Evolutionary conservation across 1,139 yeast species (phyloP), one percentile per base, ranked within the genome.

Genomic region (Saccharomycopsis phalli): DNA sequence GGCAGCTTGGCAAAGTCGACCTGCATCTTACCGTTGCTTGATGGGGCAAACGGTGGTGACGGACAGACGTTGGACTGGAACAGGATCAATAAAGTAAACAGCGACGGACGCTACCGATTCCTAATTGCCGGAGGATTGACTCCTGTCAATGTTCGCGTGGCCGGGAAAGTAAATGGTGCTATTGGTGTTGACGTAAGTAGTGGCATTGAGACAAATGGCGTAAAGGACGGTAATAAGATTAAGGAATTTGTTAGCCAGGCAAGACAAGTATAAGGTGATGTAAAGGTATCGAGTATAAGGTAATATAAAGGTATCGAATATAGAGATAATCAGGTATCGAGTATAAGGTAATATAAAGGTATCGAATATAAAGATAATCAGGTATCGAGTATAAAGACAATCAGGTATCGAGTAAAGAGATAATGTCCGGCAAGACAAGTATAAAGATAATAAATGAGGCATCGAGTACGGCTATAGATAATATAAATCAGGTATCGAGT

Each of bases 131-230:
- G 98, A 4, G 98, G 98, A 0, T 65, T 91, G 45, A 78, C 68
- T 0, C 84, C 93, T 0, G 75, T 68, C 1, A 91, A 88, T 52
- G 83, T 91, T 10, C 45, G 45, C 0, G 57, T 59, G 1, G 93
- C 94, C 11, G 50, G 58, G 34, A 46, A 41, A 36, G 65, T 63
- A 36, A 56, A 52, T 44, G 78, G 81, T 2, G 74, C 83, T n/a
- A 56, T 76, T 32, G 97, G 96, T 2, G 91, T 81, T 25, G 98
- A 91, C 59, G 97, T 91, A 6, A 81, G 95, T 55, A 91, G 96
- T 11, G 98, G 98, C 1, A 95, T 88, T 1, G 98, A 86, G 51
- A 74, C 83, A 1, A 61, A 70, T 17, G 95, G 94, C 3, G 58
- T 53, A 2, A 91, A 88, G 59, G 94, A 86, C 56, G 52, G 64